phyloP scores from a whole-genome alignment of 495 filamentous ascomycete species.

The Penicillium antarcticum region DNA sequence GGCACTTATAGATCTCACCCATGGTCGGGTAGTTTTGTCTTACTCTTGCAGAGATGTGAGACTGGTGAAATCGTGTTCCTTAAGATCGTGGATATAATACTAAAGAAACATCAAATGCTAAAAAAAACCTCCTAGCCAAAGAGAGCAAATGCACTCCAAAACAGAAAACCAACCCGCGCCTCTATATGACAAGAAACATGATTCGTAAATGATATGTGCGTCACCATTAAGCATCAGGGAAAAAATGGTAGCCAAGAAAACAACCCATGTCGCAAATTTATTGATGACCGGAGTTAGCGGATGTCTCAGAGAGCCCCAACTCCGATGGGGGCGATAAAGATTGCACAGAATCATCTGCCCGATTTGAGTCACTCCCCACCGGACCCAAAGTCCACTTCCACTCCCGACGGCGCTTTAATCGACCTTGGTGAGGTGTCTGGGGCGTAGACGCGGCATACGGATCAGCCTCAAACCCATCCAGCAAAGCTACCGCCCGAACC shows the following conservation, averaged over 20 bases:
- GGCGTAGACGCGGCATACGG: slow-evolving; percentile 37
- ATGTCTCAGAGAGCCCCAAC: neutral
- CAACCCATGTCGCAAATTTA: neutral
- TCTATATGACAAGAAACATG: slow-evolving; percentile 15
- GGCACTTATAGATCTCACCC: too few relatives aligned
- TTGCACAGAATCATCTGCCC: neutral
- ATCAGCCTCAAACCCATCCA: slow-evolving; percentile 33
- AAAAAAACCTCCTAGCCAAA: neutral
- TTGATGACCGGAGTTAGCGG: neutral
- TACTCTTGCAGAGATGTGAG: too few relatives aligned
- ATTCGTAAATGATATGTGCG: slow-evolving; percentile 16
- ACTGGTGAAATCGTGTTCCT: neutral
- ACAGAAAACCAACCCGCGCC: slow-evolving; percentile 15
- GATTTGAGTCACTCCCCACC: slow-evolving; percentile 9
- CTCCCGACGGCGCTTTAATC: slow-evolving; percentile 49
- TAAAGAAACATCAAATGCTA: neutral
- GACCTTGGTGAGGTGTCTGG: slow-evolving; percentile 46
- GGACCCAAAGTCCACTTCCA: slow-evolving; percentile 59
- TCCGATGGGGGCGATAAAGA: neutral
- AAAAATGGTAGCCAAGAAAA: neutral
- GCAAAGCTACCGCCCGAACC: slow-evolving; percentile 39
- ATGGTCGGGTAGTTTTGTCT: too few relatives aligned
- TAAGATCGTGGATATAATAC: slow-evolving; percentile 4
- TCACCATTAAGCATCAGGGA: slow-evolving; percentile 11
- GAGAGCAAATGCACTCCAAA: neutral